Percentiles rank a stretch among this genome's conserved stretches.
These are phyloP conservation scores for Globisporangium viniferum DNA, from an alignment of 352 stramenopile genomes.

Conservation along the genomic window DNA sequence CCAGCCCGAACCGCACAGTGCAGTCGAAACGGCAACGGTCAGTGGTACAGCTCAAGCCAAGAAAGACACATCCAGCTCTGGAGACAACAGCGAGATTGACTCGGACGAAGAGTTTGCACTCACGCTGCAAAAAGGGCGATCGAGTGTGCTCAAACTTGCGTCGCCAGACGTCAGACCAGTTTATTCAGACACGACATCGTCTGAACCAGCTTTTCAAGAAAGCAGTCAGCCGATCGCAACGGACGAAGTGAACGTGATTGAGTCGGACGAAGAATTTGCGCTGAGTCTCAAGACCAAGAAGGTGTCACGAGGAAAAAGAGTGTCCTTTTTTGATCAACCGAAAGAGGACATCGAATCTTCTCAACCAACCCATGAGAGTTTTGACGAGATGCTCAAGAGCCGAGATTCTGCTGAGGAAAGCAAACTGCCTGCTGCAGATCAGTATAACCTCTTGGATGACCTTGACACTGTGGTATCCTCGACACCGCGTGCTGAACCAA, in stretches of 20 bases:
- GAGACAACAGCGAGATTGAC: background rate
- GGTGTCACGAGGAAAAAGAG: conserved; percentile 2
- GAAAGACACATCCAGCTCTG: background rate
- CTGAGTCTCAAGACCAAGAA: background rate
- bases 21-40: background rate
- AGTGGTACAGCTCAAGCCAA: background rate
- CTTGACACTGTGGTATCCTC: background rate
- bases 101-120: conserved; percentile 11
- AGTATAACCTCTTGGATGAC: background rate
- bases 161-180: background rate
- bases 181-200: no score
- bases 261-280: conserved; percentile 15
- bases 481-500: background rate
- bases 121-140: conserved; percentile 3
- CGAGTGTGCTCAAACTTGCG: background rate
- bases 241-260: background rate
- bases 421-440: background rate
- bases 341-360: background rate
- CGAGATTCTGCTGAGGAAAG: background rate
- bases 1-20: background rate
- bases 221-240: background rate
- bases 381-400: conserved; percentile 7
- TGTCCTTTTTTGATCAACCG: conserved; percentile 8
- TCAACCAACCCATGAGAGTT: background rate
- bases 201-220: background rate